These are phyloP conservation scores for Trypanosoma theileri DNA, from an alignment of 208 protist genomes.

Conservation along the genomic window DNA sequence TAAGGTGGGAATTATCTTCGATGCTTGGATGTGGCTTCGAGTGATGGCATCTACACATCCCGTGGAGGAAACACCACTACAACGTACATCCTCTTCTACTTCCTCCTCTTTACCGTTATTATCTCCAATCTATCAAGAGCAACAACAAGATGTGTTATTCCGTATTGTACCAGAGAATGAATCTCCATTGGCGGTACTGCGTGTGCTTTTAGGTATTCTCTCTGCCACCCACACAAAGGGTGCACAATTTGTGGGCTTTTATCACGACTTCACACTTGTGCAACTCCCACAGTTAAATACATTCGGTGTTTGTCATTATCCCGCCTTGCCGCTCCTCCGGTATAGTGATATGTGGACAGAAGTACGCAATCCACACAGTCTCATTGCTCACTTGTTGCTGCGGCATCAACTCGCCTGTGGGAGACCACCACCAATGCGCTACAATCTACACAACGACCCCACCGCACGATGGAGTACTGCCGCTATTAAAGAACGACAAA, in stretches of 20 bases:
- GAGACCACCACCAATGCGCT: background rate
- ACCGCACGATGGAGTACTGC: background rate
- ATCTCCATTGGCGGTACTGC: constrained; percentile 2
- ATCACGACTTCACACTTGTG: constrained; percentile 6
- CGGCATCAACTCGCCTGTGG: constrained; percentile 11
- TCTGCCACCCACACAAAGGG: background rate
- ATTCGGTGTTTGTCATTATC: background rate
- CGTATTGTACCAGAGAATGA: constrained; percentile 7
- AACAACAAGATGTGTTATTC: constrained; percentile 9
- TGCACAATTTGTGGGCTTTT: constrained; percentile 5
- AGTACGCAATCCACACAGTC: constrained; percentile 1
- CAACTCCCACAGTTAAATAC: background rate
- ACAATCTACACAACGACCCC: background rate
- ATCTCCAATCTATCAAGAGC: background rate
- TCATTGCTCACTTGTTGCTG: constrained; percentile 8
- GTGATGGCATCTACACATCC: no score
- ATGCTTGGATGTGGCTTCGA: constrained; percentile 16
- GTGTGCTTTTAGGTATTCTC: constrained; percentile 10
- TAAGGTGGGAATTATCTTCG: constrained; percentile 5
- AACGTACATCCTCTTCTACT: background rate
- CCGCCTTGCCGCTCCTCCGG: background rate
- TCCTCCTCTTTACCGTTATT: background rate
- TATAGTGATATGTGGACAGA: constrained; percentile 1
- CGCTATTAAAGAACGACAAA: background rate
- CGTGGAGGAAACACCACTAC: no score